Percentiles rank a stretch among this genome's conserved stretches.
Evolutionary conservation across 1,139 yeast genomes (phyloP).

Genomic region (Pichia sp.): DNA sequence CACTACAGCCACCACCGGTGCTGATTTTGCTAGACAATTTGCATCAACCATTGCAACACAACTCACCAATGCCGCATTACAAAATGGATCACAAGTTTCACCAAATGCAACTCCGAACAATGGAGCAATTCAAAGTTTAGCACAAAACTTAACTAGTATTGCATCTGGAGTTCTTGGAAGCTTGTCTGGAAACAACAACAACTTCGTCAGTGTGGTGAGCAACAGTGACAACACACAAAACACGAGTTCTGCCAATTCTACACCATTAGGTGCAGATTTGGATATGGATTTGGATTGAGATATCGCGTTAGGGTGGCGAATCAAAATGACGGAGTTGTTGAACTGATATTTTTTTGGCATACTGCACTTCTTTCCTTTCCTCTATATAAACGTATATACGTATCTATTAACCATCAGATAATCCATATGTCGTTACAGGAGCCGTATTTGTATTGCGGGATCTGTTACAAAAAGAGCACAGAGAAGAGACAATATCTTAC

Average conservation of each 20-base stretch:
- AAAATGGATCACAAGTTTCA: not conserved
- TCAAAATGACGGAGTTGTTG: not conserved
- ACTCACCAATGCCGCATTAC: constrained; percentile 8
- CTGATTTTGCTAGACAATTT: constrained; percentile 12
- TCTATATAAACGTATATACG: not conserved
- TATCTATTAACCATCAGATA: not conserved
- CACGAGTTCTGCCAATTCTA: not conserved
- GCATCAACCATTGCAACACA: constrained; percentile 13
- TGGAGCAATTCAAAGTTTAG: constrained; percentile 3
- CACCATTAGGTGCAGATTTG: constrained; percentile 11
- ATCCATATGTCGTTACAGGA: not conserved
- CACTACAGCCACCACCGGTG: constrained; percentile 1
- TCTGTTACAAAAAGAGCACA: constrained; percentile 4
- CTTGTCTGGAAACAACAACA: not conserved
- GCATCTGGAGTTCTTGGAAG: constrained; percentile 12
- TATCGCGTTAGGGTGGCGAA: not conserved
- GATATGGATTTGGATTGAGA: constrained; percentile 9
- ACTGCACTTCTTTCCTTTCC: not conserved
- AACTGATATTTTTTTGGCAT: too few species aligned
- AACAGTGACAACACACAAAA: not conserved
- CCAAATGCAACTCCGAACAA: constrained; percentile 7
- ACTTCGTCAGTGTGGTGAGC: constrained; percentile 1
- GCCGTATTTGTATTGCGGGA: constrained; percentile 11
- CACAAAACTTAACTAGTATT: constrained; percentile 6
- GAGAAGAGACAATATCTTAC: constrained; percentile 2